These are phyloP conservation scores for Fusarium neocosmosporiellum DNA, from an alignment of 2,329 filamentous ascomycete genomes.

Conservation along the genomic window DNA sequence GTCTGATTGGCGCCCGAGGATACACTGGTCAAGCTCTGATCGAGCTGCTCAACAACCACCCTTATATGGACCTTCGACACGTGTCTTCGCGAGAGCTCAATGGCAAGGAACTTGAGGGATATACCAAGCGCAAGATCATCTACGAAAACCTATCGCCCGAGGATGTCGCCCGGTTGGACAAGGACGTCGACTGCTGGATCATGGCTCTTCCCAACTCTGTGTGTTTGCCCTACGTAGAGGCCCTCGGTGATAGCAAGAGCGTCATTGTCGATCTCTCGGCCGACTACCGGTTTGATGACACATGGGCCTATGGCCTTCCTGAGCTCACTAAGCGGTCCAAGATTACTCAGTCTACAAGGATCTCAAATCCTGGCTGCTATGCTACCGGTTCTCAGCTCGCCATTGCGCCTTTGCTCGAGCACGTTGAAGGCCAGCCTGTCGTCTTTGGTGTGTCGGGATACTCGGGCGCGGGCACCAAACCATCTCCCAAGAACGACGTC, in stretches of 20 bases:
- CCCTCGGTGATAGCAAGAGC: conserved; percentile 73
- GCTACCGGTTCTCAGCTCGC: conserved; percentile 92
- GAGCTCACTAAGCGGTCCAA: conserved; percentile 82
- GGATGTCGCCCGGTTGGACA: conserved; percentile 86
- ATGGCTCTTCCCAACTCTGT: conserved; percentile 97
- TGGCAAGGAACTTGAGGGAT: conserved; percentile 88
- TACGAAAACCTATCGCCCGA: conserved; percentile 93
- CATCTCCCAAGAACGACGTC: conserved; percentile 92
- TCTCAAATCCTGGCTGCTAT: conserved; percentile 69
- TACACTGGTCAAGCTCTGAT: conserved; percentile 95
- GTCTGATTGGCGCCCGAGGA: conserved; percentile 89
- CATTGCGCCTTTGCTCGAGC: conserved; percentile 81
- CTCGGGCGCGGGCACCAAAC: conserved; percentile 80
- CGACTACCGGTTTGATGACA: conserved; percentile 82
- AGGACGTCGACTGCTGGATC: conserved; percentile 96
- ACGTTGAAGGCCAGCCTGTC: conserved; percentile 82
- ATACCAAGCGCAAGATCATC: conserved; percentile 89
- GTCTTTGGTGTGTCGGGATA: conserved; percentile 95
- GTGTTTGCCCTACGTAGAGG: conserved; percentile 93
- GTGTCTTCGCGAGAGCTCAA: conserved; percentile 94
- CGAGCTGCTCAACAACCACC: conserved; percentile 86
- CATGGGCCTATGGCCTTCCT: conserved; percentile 85
- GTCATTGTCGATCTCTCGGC: conserved; percentile 95
- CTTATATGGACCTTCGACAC: conserved; percentile 87
- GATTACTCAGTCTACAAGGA: conserved; percentile 75